Evolutionary conservation across 2,329 filamentous ascomycete genomes (phyloP).

Genomic region (Parastagonospora nodorum): DNA sequence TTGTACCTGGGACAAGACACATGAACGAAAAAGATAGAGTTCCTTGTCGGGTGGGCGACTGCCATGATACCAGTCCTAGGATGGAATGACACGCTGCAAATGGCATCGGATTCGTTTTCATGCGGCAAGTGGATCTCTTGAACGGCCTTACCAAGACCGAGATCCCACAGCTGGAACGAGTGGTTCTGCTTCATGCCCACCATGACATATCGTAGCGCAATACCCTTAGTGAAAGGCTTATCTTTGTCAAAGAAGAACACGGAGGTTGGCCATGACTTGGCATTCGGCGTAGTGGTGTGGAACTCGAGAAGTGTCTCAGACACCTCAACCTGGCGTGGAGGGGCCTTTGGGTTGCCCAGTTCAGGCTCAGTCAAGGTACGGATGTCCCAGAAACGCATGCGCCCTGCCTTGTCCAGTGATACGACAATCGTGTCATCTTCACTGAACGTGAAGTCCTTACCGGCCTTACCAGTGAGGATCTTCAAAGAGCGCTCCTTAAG

Average conservation of each 20-base stretch:
- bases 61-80: conserved; percentile 90
- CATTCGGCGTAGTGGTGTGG: conserved; percentile 80
- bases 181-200: conserved; percentile 99
- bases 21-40: conserved; percentile 97
- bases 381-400: conserved; percentile 98
- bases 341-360: conserved; percentile 49
- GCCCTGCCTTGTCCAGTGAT: conserved; percentile 93
- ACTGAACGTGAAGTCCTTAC: conserved; percentile 97
- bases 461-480: conserved; percentile 96
- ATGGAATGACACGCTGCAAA: conserved; percentile 96
- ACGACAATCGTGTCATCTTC: conserved; percentile 94
- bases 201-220: conserved; percentile 91
- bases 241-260: conserved; percentile 96
- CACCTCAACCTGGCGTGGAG: conserved; percentile 69
- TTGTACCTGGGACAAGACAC: conserved; percentile 93
- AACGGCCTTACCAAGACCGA: conserved; percentile 91
- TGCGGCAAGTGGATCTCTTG: conserved; percentile 97
- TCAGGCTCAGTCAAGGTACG: conserved; percentile 68
- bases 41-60: conserved; percentile 93
- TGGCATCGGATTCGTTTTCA: conserved; percentile 94
- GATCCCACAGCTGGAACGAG: conserved; percentile 96
- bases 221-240: conserved; percentile 87
- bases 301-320: conserved; percentile 86
- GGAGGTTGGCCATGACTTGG: conserved; percentile 97
- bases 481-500: conserved; percentile 85